Conservation (phyloP, 805 yeast genomes). For the Nakazawaea anatomiae region DNA sequence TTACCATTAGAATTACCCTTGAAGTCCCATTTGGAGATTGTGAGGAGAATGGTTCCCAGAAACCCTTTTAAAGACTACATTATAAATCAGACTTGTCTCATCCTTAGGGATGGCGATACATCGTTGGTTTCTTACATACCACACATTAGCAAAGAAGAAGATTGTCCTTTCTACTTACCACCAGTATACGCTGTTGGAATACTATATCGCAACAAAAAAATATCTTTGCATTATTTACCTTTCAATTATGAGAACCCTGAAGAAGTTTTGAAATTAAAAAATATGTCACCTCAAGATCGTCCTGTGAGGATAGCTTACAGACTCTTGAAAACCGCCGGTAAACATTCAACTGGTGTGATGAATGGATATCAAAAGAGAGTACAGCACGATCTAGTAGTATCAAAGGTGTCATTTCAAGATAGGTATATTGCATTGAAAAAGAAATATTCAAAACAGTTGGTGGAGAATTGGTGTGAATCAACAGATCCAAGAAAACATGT, state of each 20-base stretch:
- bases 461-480: constrained; percentile 84
- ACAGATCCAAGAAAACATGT: constrained; percentile 96
- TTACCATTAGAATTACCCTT: constrained; percentile 25
- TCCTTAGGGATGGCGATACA: constrained; percentile 33
- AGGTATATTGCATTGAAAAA: constrained; percentile 75
- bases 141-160: constrained; percentile 53
- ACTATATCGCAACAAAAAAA: constrained; percentile 33
- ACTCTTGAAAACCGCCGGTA: constrained; percentile 69
- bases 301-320: constrained; percentile 78
- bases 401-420: constrained; percentile 78
- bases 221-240: constrained; percentile 76
- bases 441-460: constrained; percentile 68
- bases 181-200: constrained; percentile 76
- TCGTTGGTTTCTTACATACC: constrained; percentile 71
- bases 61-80: constrained; percentile 82
- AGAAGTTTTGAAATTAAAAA: constrained; percentile 20
- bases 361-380: constrained; percentile 86
- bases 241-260: constrained; percentile 30
- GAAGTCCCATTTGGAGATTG: constrained; percentile 43
- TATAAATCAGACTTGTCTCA: constrained; percentile 78
- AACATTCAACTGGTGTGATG: constrained; percentile 80
- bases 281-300: constrained; percentile 45
- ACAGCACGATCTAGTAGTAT: constrained; percentile 80
- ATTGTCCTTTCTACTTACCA: constrained; percentile 87
- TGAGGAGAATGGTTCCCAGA: constrained; percentile 87